These are phyloP conservation scores for Arthrobotrys sinensis DNA, from an alignment of 2,329 filamentous ascomycete species.

Conservation along the genomic window DNA sequence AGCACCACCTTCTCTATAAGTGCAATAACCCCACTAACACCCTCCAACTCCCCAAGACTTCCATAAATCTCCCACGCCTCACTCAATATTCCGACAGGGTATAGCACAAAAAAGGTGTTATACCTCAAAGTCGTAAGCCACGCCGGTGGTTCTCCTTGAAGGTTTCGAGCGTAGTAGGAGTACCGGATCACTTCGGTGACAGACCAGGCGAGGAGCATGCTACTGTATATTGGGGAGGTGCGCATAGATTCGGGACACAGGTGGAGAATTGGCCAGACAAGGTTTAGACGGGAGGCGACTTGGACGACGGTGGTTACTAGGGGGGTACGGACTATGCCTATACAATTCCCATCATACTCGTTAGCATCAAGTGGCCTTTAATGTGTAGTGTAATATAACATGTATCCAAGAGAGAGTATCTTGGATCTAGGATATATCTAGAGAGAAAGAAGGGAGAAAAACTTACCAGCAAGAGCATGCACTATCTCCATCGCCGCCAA, in stretches of 20 bases:
- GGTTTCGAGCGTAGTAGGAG: constrained; percentile 85
- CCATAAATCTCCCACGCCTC: constrained; percentile 86
- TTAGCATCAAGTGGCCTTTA: constrained; percentile 2
- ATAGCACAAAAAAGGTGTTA: constrained; percentile 93
- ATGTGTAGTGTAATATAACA: constrained; percentile 16
- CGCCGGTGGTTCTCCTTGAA: constrained; percentile 75
- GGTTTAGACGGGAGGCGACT: constrained; percentile 86
- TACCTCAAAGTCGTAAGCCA: constrained; percentile 86
- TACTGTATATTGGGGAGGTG: constrained; percentile 76
- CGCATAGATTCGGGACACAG: constrained; percentile 78
- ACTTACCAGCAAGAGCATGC: constrained; percentile 82
- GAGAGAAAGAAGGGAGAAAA: neutral
- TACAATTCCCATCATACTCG: neutral
- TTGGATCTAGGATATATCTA: no score
- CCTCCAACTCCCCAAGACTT: constrained; percentile 75
- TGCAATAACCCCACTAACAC: constrained; percentile 32
- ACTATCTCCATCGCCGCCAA: constrained; percentile 85
- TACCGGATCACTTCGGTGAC: constrained; percentile 94
- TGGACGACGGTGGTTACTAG: constrained; percentile 90
- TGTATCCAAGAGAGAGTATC: neutral
- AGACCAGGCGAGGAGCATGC: constrained; percentile 89
- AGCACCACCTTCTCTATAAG: constrained; percentile 50
- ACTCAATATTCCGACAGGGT: constrained; percentile 90
- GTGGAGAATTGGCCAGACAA: constrained; percentile 88
- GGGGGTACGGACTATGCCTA: constrained; percentile 88